phyloP scores from a whole-genome alignment of 306 rosid species.

The Malus sieversii region DNA sequence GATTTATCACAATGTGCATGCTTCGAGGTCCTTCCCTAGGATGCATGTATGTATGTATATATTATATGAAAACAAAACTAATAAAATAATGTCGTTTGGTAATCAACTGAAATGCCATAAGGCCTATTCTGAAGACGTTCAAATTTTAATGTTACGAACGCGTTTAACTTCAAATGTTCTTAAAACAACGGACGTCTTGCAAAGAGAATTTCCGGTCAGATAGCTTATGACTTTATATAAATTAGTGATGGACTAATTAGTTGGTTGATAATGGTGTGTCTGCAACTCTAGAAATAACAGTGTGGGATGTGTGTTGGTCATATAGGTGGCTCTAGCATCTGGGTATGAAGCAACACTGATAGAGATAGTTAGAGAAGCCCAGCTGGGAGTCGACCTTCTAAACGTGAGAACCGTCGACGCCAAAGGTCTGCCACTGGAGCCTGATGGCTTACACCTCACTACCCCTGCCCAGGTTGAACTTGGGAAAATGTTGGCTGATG shows the following conservation, averaged over 20 bases:
- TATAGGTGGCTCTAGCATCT: conserved; percentile 64
- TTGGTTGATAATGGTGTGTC: background rate
- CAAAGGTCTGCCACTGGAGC: conserved; percentile 37
- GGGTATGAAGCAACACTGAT: conserved; percentile 43
- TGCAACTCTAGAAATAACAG: background rate
- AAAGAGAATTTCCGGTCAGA: too few relatives aligned
- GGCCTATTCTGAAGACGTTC: too few relatives aligned
- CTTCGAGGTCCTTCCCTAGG: background rate
- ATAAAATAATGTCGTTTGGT: background rate
- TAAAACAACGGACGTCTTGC: too few relatives aligned
- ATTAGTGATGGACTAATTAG: background rate
- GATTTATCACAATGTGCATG: background rate
- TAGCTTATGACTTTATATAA: background rate
- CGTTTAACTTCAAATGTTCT: too few relatives aligned
- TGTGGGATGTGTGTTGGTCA: background rate
- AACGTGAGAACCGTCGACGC: conserved; percentile 58
- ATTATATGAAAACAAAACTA: background rate
- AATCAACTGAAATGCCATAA: background rate
- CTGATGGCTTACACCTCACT: conserved; percentile 57
- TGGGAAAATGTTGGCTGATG: conserved; percentile 46
- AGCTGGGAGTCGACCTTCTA: conserved; percentile 40
- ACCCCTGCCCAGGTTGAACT: conserved; percentile 46
- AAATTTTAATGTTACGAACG: too few relatives aligned
- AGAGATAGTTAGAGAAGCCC: conserved; percentile 55
- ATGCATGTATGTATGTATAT: too few relatives aligned